Conservation (phyloP, 306 rosid species). For the Ammopiptanthus mongolicus region DNA sequence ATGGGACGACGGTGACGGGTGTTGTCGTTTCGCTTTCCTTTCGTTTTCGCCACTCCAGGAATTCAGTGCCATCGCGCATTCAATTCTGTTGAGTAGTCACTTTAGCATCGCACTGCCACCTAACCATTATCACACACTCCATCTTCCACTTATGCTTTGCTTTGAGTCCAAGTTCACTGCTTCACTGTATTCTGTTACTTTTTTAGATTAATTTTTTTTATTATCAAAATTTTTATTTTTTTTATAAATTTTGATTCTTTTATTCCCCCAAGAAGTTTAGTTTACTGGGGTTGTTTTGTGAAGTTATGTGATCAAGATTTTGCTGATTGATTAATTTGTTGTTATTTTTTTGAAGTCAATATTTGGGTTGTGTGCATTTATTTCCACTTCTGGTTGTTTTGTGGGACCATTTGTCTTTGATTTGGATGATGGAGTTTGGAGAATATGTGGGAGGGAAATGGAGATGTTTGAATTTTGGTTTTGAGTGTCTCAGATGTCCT, state of each 20-base stretch:
- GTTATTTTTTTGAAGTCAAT: not conserved
- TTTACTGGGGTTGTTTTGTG: constrained; percentile 17
- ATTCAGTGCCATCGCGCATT: constrained; percentile 23
- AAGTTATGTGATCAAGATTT: constrained; percentile 15
- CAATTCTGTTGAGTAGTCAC: constrained; percentile 54
- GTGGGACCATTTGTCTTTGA: constrained; percentile 12
- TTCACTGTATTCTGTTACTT: constrained; percentile 34
- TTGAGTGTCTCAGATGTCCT: constrained; percentile 3
- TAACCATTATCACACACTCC: no score
- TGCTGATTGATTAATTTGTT: not conserved
- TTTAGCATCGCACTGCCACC: constrained; percentile 46
- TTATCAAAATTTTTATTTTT: not conserved
- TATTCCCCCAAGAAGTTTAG: not conserved
- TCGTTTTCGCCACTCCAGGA: not conserved
- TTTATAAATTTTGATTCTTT: not conserved
- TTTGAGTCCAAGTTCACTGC: constrained; percentile 45
- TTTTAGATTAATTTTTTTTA: not conserved
- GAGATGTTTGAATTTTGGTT: constrained; percentile 21
- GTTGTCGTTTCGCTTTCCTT: constrained; percentile 55
- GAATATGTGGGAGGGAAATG: constrained; percentile 26
- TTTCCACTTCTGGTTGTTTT: not conserved
- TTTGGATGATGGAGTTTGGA: constrained; percentile 25
- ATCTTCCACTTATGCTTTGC: constrained; percentile 49
- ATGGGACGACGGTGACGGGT: constrained; percentile 6
- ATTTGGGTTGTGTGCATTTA: constrained; percentile 7